A percentile compares a stretch with the other conserved stretches of the same genome.
These are phyloP conservation scores for Monilinia laxa DNA, from an alignment of 2,329 filamentous ascomycete species.

Conservation along the genomic window DNA sequence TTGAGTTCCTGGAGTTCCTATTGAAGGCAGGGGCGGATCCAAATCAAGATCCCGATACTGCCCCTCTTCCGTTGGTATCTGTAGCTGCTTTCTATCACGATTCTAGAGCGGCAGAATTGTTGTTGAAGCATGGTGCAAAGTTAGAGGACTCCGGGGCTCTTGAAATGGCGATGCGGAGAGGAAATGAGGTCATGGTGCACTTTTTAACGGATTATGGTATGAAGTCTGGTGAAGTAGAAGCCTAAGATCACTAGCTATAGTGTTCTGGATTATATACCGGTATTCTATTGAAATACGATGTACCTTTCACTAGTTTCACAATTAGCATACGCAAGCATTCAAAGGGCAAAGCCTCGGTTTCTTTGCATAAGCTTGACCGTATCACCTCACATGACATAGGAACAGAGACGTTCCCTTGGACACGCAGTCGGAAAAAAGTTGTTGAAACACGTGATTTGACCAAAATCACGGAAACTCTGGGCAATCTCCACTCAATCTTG, in stretches of 20 bases:
- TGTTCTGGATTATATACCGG: too few species aligned
- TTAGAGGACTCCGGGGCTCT: not conserved
- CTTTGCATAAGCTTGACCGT: too few species aligned
- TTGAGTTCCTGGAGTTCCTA: not conserved
- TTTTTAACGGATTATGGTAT: not conserved
- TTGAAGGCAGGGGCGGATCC: not conserved
- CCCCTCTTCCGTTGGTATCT: not conserved
- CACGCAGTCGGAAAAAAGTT: not conserved
- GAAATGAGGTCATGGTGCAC: not conserved
- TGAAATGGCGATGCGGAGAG: not conserved
- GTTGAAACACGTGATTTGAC: not conserved
- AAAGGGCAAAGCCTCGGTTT: too few species aligned
- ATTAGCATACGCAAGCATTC: too few species aligned
- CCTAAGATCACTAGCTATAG: not conserved
- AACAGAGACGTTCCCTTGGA: not conserved
- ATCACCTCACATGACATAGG: too few species aligned
- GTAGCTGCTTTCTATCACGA: not conserved
- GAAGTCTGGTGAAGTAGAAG: not conserved
- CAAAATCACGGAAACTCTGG: not conserved
- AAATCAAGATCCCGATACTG: slow-evolving; percentile 1
- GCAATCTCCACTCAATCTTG: not conserved
- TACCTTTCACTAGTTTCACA: too few species aligned
- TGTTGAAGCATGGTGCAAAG: not conserved
- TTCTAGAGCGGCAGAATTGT: not conserved
- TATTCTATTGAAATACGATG: not conserved